Percentiles rank a stretch among this genome's conserved stretches.
These are phyloP conservation scores for Candida dendrica DNA, from an alignment of 805 yeast species.

Conservation along the genomic window DNA sequence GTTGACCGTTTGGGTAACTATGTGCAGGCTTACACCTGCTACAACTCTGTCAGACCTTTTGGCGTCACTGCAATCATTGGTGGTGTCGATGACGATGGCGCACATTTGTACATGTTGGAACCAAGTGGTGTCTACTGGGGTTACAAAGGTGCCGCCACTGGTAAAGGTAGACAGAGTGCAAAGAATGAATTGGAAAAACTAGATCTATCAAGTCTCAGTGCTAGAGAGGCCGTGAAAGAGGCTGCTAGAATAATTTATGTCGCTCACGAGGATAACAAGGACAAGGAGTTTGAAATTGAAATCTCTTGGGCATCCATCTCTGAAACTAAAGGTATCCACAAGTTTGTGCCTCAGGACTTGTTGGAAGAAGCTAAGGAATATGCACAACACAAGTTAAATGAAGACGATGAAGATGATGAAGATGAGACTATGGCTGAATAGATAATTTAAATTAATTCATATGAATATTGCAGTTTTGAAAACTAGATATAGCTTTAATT, in stretches of 20 bases:
- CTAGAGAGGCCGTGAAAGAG: conserved; percentile 79
- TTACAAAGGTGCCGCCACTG: conserved; percentile 93
- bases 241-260: conserved; percentile 90
- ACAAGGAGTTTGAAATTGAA: conserved; percentile 93
- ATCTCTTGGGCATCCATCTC: conserved; percentile 77
- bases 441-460: too few species aligned
- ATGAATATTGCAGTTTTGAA: too few species aligned
- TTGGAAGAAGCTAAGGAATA: conserved; percentile 75
- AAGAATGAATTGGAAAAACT: conserved; percentile 93
- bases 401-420: conserved; percentile 60
- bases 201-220: conserved; percentile 56
- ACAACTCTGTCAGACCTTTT: conserved; percentile 95
- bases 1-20: conserved; percentile 84
- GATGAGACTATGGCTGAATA: conserved; percentile 35
- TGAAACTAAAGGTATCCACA: conserved; percentile 76
- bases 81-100: conserved; percentile 85
- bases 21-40: conserved; percentile 92
- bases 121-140: conserved; percentile 99
- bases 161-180: conserved; percentile 98
- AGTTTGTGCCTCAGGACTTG: conserved; percentile 71
- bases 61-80: conserved; percentile 92
- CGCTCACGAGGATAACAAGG: conserved; percentile 97
- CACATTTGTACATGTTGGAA: conserved; percentile 93
- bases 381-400: conserved; percentile 80
- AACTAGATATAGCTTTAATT: too few species aligned